Evolutionary conservation across 139 green algal species (phyloP).

Genomic region (Chlamydomonas applanata): DNA sequence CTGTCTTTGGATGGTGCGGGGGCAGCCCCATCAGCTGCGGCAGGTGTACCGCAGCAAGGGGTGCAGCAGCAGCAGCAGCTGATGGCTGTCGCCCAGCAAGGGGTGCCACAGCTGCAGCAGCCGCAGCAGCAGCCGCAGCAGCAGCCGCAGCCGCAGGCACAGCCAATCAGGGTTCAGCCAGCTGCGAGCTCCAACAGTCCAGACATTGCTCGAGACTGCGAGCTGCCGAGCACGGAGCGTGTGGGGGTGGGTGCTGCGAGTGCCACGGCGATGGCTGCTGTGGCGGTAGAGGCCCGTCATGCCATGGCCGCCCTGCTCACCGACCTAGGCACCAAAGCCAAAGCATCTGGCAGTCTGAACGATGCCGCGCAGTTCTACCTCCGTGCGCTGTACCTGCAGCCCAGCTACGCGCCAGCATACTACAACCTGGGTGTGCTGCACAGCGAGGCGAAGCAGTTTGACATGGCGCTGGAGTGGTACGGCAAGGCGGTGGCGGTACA

Average conservation of each 20-base stretch:
- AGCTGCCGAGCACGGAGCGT: no score
- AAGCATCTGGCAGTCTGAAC: slow-evolving; percentile 43
- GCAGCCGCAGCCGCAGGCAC: background rate
- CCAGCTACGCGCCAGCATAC: slow-evolving; percentile 67
- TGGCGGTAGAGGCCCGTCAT: background rate
- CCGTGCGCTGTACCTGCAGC: slow-evolving; percentile 46
- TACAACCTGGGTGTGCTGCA: slow-evolving; percentile 95
- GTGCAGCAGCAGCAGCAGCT: background rate
- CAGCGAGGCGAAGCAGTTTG: slow-evolving; percentile 57
- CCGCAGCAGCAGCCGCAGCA: no score
- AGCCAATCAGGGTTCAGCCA: no score
- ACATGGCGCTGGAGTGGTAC: slow-evolving; percentile 37
- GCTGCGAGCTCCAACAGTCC: no score
- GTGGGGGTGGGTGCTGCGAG: background rate
- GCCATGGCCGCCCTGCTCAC: slow-evolving; percentile 78
- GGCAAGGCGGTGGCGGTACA: slow-evolving; percentile 35
- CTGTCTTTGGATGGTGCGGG: no score
- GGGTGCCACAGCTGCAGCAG: background rate
- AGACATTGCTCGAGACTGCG: no score
- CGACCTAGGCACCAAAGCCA: slow-evolving; percentile 81
- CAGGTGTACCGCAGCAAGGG: background rate
- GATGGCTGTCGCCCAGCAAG: background rate
- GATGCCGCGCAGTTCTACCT: slow-evolving; percentile 61
- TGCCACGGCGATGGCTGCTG: no score
- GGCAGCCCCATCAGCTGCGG: no score